A percentile compares a stretch with the other conserved stretches of the same genome.
Conservation (phyloP, 106 monocot species). For the Posidonia australis region DNA sequence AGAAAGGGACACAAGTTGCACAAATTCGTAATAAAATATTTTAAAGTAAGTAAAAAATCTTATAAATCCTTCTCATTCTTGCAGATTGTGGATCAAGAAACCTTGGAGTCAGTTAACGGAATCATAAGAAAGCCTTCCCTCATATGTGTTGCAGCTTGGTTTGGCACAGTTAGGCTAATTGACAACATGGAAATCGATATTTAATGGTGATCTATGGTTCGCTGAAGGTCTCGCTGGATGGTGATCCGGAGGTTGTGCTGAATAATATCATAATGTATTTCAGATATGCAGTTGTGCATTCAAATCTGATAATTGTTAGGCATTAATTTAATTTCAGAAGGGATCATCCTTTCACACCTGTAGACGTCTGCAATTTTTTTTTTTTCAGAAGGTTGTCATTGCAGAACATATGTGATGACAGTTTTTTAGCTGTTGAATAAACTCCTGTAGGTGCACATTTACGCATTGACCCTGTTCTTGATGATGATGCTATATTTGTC, state of each 20-base stretch:
- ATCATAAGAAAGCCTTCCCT: constrained; percentile 9
- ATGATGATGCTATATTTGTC: too few relatives aligned
- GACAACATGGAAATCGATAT: constrained; percentile 27
- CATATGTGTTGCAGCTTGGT: constrained; percentile 30
- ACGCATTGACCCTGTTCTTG: too few relatives aligned
- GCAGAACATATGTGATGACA: too few relatives aligned
- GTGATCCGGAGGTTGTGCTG: neutral
- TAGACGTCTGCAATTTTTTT: too few relatives aligned
- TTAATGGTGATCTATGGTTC: neutral
- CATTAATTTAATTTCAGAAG: too few relatives aligned
- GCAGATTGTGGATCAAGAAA: constrained; percentile 28
- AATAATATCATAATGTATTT: neutral
- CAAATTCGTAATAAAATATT: neutral
- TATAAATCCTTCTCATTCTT: constrained; percentile 1
- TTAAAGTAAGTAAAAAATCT: neutral
- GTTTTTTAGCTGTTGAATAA: too few relatives aligned
- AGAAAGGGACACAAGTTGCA: neutral
- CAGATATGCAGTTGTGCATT: neutral
- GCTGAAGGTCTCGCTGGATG: neutral
- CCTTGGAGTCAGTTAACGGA: constrained; percentile 4
- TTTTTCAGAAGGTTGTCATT: too few relatives aligned
- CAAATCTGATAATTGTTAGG: neutral
- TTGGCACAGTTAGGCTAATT: constrained; percentile 28
- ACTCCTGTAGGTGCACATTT: too few relatives aligned
- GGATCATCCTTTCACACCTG: too few relatives aligned